Percentiles rank a stretch among this genome's conserved stretches.
These are phyloP conservation scores for Colletotrichum lini DNA, from an alignment of 2,329 filamentous ascomycete genomes.

Conservation along the genomic window DNA sequence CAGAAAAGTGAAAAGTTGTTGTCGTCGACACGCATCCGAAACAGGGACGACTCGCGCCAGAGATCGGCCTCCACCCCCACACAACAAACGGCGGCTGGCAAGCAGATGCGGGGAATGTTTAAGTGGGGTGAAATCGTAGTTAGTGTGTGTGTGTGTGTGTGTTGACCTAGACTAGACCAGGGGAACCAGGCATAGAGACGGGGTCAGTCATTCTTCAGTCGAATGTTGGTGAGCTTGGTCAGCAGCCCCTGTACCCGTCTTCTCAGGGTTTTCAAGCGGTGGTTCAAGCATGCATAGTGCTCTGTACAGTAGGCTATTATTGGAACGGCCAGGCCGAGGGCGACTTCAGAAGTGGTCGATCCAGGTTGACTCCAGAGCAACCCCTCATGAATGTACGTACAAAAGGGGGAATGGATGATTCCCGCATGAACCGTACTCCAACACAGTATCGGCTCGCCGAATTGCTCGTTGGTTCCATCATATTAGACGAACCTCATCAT, in stretches of 20 bases:
- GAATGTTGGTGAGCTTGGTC: conserved; percentile 16
- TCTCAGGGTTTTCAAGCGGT: not conserved
- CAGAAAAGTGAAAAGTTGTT: conserved; percentile 24
- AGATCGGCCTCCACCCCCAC: conserved; percentile 31
- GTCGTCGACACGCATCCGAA: conserved; percentile 25
- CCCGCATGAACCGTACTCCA: not conserved
- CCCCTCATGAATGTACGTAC: no score
- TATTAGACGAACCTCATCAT: conserved; percentile 1
- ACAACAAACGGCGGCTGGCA: conserved; percentile 21
- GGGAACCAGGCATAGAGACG: no score
- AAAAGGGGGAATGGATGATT: not conserved
- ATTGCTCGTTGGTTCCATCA: no score
- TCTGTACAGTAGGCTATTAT: no score
- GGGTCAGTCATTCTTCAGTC: no score
- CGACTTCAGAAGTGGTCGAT: no score
- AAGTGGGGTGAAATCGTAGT: conserved; percentile 12
- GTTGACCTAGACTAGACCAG: no score
- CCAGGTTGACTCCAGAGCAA: no score
- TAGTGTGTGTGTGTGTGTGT: no score
- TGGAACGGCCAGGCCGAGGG: no score
- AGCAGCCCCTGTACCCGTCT: conserved; percentile 3
- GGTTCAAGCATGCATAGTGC: no score
- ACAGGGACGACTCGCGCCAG: conserved; percentile 24
- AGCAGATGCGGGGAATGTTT: conserved; percentile 29
- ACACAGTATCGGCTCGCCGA: no score